Base-by-base conservation (phyloP, 805 yeast genomes). In the Jamesozyma jinghongensis region DNA sequence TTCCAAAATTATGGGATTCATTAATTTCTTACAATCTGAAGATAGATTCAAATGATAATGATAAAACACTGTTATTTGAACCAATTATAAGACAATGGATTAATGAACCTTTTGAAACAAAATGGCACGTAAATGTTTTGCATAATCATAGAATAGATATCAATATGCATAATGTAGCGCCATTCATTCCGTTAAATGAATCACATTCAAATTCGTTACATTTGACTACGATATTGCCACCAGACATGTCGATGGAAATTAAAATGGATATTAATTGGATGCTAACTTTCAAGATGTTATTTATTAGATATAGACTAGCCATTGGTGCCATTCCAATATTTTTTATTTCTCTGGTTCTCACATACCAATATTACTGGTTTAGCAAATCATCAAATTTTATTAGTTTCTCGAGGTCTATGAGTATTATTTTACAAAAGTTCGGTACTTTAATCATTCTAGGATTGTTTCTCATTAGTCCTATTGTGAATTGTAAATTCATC, bases 241-340 rank as follows among this genome's bases (percentile, higher is more conserved):
- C 57, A 5, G 33, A 47, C n/a, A 32, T 19, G 43, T 57, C 13
- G 50, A 55, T 38, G 53, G n/a, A 14, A 19, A 7, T 39, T 5
- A 22, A 29, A 11, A 4, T 39, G 10, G 13, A 30, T 16, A 34
- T 39, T n/a, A 39, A 39, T 29, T 39, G 62, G 60, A 18, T 36
- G 1, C 33, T 59, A 34, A 80, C 90, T 30, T 60, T 88, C 44
- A 81, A 79, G 42, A 68, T 82, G 47, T 61, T 88, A 36, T 80
- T 84, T 4, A 66, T 87, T 49, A 69, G 94, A 41, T 90, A 83
- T 59, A 70, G 98, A 52, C 69, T 90, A 12, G 76, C 84, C 1
- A 65, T 82, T 32, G 80, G 84, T 3, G 71, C 87, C 1, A 70
- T 83, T 40, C 87, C 94, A 3, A 66, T 81, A 1, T 74, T 77